A percentile compares a stretch with the other conserved stretches of the same genome.
phyloP scores from a whole-genome alignment of 164 flowering plant genomes.

The Kingdonia uniflora region DNA sequence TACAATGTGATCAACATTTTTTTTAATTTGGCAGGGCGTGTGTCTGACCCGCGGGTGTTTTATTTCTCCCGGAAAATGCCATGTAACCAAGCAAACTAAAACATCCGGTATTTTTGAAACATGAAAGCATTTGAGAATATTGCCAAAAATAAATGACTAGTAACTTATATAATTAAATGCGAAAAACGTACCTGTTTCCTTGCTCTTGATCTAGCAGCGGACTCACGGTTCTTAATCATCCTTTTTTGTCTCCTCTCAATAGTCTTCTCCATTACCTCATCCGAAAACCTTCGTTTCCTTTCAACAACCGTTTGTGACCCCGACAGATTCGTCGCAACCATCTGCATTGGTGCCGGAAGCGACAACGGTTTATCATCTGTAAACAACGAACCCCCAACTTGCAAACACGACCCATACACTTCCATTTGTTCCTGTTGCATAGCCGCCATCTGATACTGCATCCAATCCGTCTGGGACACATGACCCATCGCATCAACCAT shows the following conservation, averaged over 20 bases:
- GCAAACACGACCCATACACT: constrained; percentile 15
- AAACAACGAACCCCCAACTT: constrained; percentile 15
- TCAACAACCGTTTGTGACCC: constrained; percentile 12
- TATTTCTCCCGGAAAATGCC: too few species aligned
- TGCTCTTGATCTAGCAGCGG: constrained; percentile 61
- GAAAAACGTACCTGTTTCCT: constrained; percentile 36
- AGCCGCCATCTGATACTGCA: constrained; percentile 23
- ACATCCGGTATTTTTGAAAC: too few species aligned
- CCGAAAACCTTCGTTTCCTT: constrained; percentile 20
- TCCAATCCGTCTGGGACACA: constrained; percentile 21
- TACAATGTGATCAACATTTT: too few species aligned
- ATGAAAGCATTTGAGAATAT: too few species aligned
- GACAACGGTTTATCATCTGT: constrained; percentile 12
- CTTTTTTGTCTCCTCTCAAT: constrained; percentile 49
- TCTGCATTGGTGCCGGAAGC: constrained; percentile 17
- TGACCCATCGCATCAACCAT: constrained; percentile 18
- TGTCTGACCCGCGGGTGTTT: too few species aligned
- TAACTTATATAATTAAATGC: not conserved
- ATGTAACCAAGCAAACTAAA: too few species aligned
- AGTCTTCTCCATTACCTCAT: constrained; percentile 37
- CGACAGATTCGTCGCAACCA: constrained; percentile 12
- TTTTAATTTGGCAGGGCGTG: too few species aligned
- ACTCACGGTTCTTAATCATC: constrained; percentile 62
- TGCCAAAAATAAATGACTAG: too few species aligned
- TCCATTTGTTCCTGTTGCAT: constrained; percentile 16